Percentiles rank a stretch among this genome's conserved stretches.
phyloP scores from a whole-genome alignment of 2,329 filamentous ascomycete species.

The Microdochium paspali region DNA sequence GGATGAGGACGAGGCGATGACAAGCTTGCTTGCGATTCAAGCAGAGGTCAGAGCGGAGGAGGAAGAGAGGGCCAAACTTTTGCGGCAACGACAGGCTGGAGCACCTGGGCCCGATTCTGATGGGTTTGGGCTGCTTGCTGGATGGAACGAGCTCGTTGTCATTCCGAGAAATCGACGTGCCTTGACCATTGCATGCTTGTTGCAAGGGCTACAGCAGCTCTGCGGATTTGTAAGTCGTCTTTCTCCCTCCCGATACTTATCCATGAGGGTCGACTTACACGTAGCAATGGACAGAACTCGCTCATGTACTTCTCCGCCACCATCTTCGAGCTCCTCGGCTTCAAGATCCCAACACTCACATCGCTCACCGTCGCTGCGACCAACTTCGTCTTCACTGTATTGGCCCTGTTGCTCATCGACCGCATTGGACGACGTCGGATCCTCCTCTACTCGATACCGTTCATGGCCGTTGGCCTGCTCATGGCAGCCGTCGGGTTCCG shows the following conservation, averaged over 20 bases:
- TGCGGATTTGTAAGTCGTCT: conserved; percentile 61
- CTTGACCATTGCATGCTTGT: conserved; percentile 72
- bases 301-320: conserved; percentile 89
- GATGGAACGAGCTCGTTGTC: conserved; percentile 43
- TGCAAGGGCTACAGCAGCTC: conserved; percentile 82
- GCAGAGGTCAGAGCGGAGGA: conserved; percentile 63
- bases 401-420: conserved; percentile 70
- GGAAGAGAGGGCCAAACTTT: conserved; percentile 36
- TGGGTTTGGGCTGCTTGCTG: conserved; percentile 27
- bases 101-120: conserved; percentile 14
- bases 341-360: conserved; percentile 68
- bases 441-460: conserved; percentile 71
- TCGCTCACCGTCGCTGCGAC: conserved; percentile 74
- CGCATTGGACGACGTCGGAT: conserved; percentile 70
- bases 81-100: conserved; percentile 11
- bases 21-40: conserved; percentile 60
- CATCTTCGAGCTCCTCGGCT: conserved; percentile 70
- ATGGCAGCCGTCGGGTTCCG: conserved; percentile 66
- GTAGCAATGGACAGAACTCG: conserved; percentile 49
- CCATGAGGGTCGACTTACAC: conserved; percentile 2
- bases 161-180: conserved; percentile 63
- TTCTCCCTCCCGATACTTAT: neutral
- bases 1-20: conserved; percentile 22
- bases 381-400: conserved; percentile 72
- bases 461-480: conserved; percentile 69